Conservation (phyloP, 1,139 yeast genomes). For the Blastobotrys aristatus region DNA sequence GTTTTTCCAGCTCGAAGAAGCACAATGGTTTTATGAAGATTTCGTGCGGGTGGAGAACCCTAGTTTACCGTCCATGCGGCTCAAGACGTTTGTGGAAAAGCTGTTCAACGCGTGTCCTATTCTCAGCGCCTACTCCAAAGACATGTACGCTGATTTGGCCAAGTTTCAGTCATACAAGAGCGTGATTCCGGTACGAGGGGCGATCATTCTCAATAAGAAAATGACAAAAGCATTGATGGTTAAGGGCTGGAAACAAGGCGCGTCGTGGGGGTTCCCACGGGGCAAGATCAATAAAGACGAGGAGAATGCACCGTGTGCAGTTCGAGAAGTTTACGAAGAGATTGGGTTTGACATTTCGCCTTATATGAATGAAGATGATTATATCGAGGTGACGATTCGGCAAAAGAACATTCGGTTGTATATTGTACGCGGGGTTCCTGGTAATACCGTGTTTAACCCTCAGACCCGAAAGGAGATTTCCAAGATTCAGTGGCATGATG, state of each 20-base stretch:
- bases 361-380: constrained; percentile 62
- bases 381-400: constrained; percentile 70
- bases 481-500: constrained; percentile 57
- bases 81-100: constrained; percentile 71
- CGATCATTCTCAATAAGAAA: constrained; percentile 72
- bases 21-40: constrained; percentile 96
- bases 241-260: constrained; percentile 74
- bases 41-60: constrained; percentile 73
- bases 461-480: constrained; percentile 81
- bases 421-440: constrained; percentile 74
- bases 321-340: constrained; percentile 93
- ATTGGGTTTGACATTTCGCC: constrained; percentile 84
- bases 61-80: constrained; percentile 67
- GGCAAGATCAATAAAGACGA: constrained; percentile 96
- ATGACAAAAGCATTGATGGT: constrained; percentile 72
- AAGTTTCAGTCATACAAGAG: constrained; percentile 78
- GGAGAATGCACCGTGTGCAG: constrained; percentile 82
- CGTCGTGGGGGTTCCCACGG: constrained; percentile 92
- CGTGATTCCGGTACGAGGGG: constrained; percentile 94
- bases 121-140: constrained; percentile 35
- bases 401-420: constrained; percentile 87
- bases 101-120: constrained; percentile 77
- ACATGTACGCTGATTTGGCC: constrained; percentile 26
- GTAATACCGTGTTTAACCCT: constrained; percentile 67
- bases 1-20: constrained; percentile 94